Evolutionary conservation across 352 stramenopile genomes (phyloP).

Genomic region (Plasmopara muralis): DNA sequence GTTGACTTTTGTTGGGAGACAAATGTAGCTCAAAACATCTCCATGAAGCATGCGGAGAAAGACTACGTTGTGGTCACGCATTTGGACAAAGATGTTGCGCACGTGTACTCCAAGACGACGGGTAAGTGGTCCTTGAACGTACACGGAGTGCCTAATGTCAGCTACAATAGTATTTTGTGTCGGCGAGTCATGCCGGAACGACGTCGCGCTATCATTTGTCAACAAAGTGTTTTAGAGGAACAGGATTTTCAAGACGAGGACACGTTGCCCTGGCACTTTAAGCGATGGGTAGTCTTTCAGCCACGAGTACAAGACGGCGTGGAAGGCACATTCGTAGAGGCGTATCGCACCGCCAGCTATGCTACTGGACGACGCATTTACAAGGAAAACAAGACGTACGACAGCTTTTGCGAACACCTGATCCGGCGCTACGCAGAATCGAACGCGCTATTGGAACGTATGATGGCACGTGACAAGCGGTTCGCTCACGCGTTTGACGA

Average conservation of each 20-base stretch:
- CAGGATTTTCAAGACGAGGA: conserved; percentile 76
- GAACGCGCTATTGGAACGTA: conserved; percentile 72
- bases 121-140: conserved; percentile 80
- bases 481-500: conserved; percentile 54
- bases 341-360: conserved; percentile 80
- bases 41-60: conserved; percentile 74
- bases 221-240: conserved; percentile 79
- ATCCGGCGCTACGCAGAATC: conserved; percentile 83
- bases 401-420: conserved; percentile 85
- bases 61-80: conserved; percentile 77
- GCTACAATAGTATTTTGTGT: conserved; percentile 82
- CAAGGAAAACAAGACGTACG: conserved; percentile 86
- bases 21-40: conserved; percentile 68
- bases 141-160: conserved; percentile 78
- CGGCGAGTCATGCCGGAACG: conserved; percentile 44
- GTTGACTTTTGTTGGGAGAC: conserved; percentile 86
- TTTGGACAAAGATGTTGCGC: conserved; percentile 62
- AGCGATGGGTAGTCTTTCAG: conserved; percentile 84
- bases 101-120: conserved; percentile 81
- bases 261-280: conserved; percentile 82
- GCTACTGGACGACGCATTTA: conserved; percentile 78
- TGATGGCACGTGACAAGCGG: conserved; percentile 74
- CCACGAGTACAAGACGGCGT: conserved; percentile 62
- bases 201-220: conserved; percentile 68
- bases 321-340: conserved; percentile 72